Conservation (phyloP, 163 green algal species). For the Smithsoniella earleae region DNA sequence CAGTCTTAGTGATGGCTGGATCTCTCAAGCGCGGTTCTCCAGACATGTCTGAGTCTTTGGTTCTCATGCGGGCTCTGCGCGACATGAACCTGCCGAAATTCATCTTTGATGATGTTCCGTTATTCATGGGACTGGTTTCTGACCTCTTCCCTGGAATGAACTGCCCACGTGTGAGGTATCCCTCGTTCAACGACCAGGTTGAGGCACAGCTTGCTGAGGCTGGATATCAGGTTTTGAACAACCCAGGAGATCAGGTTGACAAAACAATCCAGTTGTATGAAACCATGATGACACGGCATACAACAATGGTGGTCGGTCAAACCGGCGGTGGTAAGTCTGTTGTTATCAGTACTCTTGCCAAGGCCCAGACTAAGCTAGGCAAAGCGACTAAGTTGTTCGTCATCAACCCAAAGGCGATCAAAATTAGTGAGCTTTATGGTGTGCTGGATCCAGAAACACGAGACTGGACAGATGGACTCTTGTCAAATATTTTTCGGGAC, state of each 20-base stretch:
- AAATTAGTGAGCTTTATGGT: conserved; percentile 71
- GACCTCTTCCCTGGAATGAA: conserved; percentile 66
- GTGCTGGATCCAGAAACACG: conserved; percentile 76
- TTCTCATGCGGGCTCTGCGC: conserved; percentile 76
- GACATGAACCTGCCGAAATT: conserved; percentile 91
- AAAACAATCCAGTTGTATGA: conserved; percentile 86
- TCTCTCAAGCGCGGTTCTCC: conserved; percentile 67
- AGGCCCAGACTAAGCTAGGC: conserved; percentile 65
- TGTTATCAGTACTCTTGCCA: conserved; percentile 67
- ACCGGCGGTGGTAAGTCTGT: conserved; percentile 77
- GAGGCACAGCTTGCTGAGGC: conserved; percentile 66
- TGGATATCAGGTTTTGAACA: conserved; percentile 53
- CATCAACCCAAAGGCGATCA: conserved; percentile 80
- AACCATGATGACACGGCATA: conserved; percentile 75
- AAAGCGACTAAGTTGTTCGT: conserved; percentile 64
- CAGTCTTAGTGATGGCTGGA: conserved; percentile 79
- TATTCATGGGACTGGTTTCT: conserved; percentile 77
- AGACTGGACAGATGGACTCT: conserved; percentile 81
- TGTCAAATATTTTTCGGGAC: conserved; percentile 80
- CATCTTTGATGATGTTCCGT: conserved; percentile 79
- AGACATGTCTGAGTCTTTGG: conserved; percentile 65
- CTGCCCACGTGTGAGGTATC: conserved; percentile 44
- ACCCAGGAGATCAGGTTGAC: conserved; percentile 58
- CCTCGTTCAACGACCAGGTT: conserved; percentile 71
- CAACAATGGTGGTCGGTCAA: conserved; percentile 80